Conservation (phyloP, 2,329 filamentous ascomycete species). For the Arthrinium phaeospermum region DNA sequence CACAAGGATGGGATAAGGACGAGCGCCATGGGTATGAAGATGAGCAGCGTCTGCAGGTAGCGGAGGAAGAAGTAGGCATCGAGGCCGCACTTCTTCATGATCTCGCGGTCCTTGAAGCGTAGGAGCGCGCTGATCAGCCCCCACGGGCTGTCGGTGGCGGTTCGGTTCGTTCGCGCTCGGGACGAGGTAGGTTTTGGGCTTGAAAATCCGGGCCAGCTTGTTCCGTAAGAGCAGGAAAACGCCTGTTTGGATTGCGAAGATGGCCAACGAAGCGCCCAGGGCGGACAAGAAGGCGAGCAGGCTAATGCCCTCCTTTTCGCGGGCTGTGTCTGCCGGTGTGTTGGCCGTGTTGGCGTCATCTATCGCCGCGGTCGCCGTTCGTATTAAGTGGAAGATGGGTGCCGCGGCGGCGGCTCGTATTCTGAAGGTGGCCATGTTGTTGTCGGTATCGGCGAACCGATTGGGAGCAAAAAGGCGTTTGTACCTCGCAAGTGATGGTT, state of each 20-base stretch:
- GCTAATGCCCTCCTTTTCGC: slow-evolving; percentile 48
- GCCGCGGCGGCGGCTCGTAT: not conserved
- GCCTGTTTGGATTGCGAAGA: slow-evolving; percentile 69
- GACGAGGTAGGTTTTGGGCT: slow-evolving; percentile 85
- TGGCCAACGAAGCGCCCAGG: slow-evolving; percentile 63
- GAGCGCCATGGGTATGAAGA: slow-evolving; percentile 83
- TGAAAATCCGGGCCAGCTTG: slow-evolving; percentile 82
- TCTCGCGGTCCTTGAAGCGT: slow-evolving; percentile 73
- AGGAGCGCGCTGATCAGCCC: slow-evolving; percentile 65
- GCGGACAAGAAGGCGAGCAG: slow-evolving; percentile 68
- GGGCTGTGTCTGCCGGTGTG: slow-evolving; percentile 29
- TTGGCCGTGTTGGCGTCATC: not conserved
- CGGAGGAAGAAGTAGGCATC: slow-evolving; percentile 92
- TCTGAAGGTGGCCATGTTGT: not conserved
- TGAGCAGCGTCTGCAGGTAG: slow-evolving; percentile 81
- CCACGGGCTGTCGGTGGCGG: slow-evolving; percentile 64
- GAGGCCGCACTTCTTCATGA: slow-evolving; percentile 94
- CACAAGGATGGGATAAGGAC: slow-evolving; percentile 81
- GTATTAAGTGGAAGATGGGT: not conserved
- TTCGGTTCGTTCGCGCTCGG: slow-evolving; percentile 82
- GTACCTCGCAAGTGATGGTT: not conserved
- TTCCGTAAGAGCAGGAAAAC: slow-evolving; percentile 80
- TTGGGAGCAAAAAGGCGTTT: not conserved
- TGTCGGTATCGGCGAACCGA: slow-evolving; percentile 21
- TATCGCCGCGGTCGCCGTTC: not conserved